Conservation (phyloP, 306 rosid species). For the Vicia faba region DNA sequence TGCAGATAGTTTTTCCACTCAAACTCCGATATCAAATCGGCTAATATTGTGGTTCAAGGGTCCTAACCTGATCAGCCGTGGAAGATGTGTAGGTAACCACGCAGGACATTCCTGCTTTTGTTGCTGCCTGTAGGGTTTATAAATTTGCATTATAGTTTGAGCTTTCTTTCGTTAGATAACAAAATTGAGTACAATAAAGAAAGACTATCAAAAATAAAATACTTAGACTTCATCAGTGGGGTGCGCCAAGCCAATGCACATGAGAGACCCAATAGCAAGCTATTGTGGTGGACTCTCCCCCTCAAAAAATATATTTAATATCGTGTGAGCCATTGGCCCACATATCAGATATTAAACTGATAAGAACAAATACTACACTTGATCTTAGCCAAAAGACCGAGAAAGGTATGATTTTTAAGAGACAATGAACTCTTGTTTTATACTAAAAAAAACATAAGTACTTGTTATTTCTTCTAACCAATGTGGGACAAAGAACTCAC, state of each 20-base stretch:
- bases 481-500: slow-evolving; percentile 1
- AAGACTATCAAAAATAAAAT: background rate
- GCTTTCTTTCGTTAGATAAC: background rate
- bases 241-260: background rate
- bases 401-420: background rate
- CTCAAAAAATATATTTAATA: slow-evolving; percentile 6
- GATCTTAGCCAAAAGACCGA: slow-evolving; percentile 22
- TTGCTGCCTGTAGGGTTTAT: slow-evolving; percentile 68
- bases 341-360: slow-evolving; percentile 19
- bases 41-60: slow-evolving; percentile 9
- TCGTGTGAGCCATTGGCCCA: background rate
- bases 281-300: background rate
- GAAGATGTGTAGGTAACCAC: slow-evolving; percentile 81
- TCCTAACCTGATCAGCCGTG: slow-evolving; percentile 78
- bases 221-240: background rate
- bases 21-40: slow-evolving; percentile 3
- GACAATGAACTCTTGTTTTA: background rate
- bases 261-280: slow-evolving; percentile 20
- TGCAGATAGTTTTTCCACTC: slow-evolving; percentile 11
- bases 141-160: slow-evolving; percentile 23
- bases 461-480: background rate
- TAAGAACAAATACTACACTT: slow-evolving; percentile 19
- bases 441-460: background rate
- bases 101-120: slow-evolving; percentile 91
- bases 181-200: background rate